phyloP scores from a whole-genome alignment of 1,284 basidiomycete species.

The Lentinula novae-zelandiae region DNA sequence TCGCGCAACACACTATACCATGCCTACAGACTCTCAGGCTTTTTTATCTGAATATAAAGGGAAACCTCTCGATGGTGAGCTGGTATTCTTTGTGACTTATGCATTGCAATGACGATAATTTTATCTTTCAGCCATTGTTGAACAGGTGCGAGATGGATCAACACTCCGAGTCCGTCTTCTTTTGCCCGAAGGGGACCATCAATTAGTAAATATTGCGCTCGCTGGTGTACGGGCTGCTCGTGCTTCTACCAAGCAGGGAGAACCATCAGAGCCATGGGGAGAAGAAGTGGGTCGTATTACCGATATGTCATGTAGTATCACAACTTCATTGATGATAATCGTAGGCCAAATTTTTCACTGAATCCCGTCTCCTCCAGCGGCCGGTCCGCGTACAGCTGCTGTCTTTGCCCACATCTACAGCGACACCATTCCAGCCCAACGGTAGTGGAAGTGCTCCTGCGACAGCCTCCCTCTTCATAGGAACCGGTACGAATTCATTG shows the following conservation, averaged over 20 bases:
- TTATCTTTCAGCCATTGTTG: slow-evolving; percentile 74
- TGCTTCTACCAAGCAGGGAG: slow-evolving; percentile 68
- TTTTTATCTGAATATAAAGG: slow-evolving; percentile 93
- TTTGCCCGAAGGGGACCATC: slow-evolving; percentile 85
- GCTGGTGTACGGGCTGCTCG: slow-evolving; percentile 86
- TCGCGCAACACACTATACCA: slow-evolving; percentile 75
- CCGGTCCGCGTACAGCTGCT: slow-evolving; percentile 84
- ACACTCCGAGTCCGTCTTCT: slow-evolving; percentile 87
- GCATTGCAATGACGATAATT: slow-evolving; percentile 1
- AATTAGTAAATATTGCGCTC: slow-evolving; percentile 79
- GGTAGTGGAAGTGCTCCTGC: slow-evolving; percentile 54
- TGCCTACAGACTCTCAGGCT: slow-evolving; percentile 86
- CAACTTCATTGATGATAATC: slow-evolving; percentile 18
- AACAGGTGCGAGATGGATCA: slow-evolving; percentile 92
- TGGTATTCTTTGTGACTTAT: slow-evolving; percentile 7
- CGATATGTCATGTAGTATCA: slow-evolving; percentile 16
- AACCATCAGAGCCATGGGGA: slow-evolving; percentile 75
- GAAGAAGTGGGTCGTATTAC: slow-evolving; percentile 64
- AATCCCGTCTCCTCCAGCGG: slow-evolving; percentile 89
- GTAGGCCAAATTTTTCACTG: slow-evolving; percentile 93
- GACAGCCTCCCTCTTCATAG: slow-evolving; percentile 85
- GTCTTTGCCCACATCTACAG: slow-evolving; percentile 80
- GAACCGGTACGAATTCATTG: slow-evolving; percentile 50
- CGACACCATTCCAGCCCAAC: slow-evolving; percentile 78
- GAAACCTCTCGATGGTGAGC: slow-evolving; percentile 78